These are phyloP conservation scores for Colletotrichum shisoi DNA, from an alignment of 2,329 filamentous ascomycete species.

Conservation along the genomic window DNA sequence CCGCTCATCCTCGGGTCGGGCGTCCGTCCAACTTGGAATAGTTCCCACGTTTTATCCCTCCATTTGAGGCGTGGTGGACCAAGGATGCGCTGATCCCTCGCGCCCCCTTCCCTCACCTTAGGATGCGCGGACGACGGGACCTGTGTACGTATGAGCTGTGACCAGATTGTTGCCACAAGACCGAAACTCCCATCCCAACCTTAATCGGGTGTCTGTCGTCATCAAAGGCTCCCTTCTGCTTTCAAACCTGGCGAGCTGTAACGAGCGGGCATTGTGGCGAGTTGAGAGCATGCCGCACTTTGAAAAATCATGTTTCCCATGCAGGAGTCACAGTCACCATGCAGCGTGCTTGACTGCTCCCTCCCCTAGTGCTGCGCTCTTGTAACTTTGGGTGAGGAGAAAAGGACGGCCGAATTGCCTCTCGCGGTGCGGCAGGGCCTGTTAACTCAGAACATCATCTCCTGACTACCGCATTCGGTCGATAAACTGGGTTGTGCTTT, in stretches of 20 bases:
- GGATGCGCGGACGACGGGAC: not conserved
- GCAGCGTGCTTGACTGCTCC: not conserved
- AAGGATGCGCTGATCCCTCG: constrained; percentile 3
- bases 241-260: not conserved
- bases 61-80: constrained; percentile 21
- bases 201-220: not conserved
- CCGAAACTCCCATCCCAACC: constrained; percentile 5
- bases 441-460: not conserved
- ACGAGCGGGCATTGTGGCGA: not conserved
- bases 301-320: constrained; percentile 5
- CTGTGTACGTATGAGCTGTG: not conserved
- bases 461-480: not conserved
- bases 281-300: not conserved
- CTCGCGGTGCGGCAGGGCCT: not conserved
- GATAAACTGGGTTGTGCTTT: not conserved
- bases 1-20: not conserved
- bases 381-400: not conserved
- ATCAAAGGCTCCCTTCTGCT: not conserved
- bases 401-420: not conserved
- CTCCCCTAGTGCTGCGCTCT: not conserved
- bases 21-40: constrained; percentile 13
- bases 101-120: not conserved
- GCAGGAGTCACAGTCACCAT: constrained; percentile 2
- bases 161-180: not conserved
- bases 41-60: constrained; percentile 27